These are phyloP conservation scores for barley (Hordeum vulgare) DNA, from an alignment of 176 grass and related monocot genomes.

Conservation along the genomic window DNA sequence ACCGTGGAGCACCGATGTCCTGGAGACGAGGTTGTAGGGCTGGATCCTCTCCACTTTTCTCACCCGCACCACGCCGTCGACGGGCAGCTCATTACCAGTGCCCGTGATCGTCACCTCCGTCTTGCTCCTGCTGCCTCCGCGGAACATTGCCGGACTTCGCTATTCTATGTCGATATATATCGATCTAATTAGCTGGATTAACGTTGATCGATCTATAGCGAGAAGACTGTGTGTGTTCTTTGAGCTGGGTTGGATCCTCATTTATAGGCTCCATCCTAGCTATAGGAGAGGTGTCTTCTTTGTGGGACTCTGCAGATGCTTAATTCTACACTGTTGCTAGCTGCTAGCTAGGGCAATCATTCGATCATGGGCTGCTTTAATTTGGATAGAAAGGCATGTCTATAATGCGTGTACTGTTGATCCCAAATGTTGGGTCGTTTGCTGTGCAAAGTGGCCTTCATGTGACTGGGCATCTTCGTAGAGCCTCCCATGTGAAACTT, in stretches of 20 bases:
- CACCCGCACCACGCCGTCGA: conserved; percentile 7
- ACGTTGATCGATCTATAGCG: neutral
- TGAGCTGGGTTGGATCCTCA: conserved; percentile 13
- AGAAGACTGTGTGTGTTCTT: neutral
- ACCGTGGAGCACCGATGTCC: neutral
- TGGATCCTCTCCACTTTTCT: conserved; percentile 35
- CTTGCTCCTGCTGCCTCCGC: neutral
- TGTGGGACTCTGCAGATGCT: conserved; percentile 12
- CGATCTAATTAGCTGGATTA: neutral
- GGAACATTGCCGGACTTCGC: neutral
- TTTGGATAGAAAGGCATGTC: neutral
- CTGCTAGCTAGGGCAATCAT: neutral
- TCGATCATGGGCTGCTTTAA: neutral
- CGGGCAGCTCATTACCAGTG: neutral
- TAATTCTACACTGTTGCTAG: neutral
- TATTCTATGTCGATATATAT: neutral
- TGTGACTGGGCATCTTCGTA: neutral
- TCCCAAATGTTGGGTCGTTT: conserved; percentile 10
- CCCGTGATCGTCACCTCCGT: neutral
- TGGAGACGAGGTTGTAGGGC: conserved; percentile 22
- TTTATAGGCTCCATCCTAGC: conserved; percentile 25
- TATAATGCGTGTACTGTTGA: neutral
- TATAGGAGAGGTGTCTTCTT: conserved; percentile 20
- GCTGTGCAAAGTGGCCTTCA: neutral
- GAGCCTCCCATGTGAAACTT: neutral